phyloP scores from a whole-genome alignment of 2,329 filamentous ascomycete species.

The Colletotrichum filicis region DNA sequence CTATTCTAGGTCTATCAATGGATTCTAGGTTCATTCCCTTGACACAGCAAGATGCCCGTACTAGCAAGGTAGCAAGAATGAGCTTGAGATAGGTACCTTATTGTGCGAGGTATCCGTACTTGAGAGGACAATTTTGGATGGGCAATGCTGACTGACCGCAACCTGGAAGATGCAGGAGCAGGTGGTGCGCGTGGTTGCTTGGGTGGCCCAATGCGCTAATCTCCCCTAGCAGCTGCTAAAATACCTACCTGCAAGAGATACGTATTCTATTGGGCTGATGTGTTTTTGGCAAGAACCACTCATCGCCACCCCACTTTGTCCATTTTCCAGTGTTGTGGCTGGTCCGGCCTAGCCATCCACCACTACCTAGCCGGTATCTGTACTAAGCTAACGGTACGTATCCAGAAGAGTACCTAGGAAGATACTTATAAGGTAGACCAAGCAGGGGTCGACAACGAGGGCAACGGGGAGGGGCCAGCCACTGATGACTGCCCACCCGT shows the following conservation, averaged over 20 bases:
- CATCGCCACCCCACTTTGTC: not conserved
- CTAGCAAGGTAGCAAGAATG: too few relatives aligned
- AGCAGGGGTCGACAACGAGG: constrained; percentile 6
- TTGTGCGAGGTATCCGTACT: not conserved
- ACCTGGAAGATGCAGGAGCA: not conserved
- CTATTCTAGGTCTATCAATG: not conserved
- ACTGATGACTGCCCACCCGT: not conserved
- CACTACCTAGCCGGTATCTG: not conserved
- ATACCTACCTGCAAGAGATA: not conserved
- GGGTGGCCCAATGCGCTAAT: constrained; percentile 18
- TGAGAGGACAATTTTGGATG: not conserved
- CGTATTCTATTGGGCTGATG: constrained; percentile 1
- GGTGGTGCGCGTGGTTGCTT: constrained; percentile 22
- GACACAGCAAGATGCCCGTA: too few relatives aligned
- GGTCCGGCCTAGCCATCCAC: constrained; percentile 6
- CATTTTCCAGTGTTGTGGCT: constrained; percentile 13
- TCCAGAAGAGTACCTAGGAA: not conserved
- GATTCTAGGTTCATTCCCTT: not conserved
- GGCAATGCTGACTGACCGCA: not conserved
- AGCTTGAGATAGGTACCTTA: not conserved
- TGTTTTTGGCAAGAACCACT: not conserved
- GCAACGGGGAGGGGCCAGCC: constrained; percentile 21
- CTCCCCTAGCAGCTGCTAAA: not conserved
- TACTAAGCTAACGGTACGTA: not conserved
- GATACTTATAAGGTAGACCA: not conserved